phyloP scores from a whole-genome alignment of 768 basidiomycete species.

The Naganishia vaughanmartiniae region DNA sequence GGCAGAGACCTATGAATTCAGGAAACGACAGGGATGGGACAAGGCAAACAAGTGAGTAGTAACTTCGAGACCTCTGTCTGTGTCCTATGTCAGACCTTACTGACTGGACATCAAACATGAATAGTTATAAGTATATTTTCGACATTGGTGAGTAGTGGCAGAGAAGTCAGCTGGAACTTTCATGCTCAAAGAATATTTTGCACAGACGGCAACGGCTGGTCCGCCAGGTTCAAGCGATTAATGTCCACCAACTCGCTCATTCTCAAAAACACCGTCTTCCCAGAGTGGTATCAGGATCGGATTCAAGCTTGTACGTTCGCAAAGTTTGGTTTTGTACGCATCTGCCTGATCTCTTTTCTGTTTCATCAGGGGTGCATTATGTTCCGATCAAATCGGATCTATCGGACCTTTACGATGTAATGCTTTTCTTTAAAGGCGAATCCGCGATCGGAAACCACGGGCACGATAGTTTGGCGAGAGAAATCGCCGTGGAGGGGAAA shows the following conservation, averaged over 20 bases:
- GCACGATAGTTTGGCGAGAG: constrained; percentile 51
- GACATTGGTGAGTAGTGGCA: constrained; percentile 44
- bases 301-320: constrained; percentile 39
- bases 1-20: constrained; percentile 37
- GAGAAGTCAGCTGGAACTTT: not conserved
- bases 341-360: not conserved
- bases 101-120: not conserved
- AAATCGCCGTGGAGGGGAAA: constrained; percentile 51
- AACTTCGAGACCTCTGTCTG: not conserved
- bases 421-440: constrained; percentile 46
- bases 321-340: not conserved
- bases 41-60: constrained; percentile 41
- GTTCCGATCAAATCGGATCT: constrained; percentile 54
- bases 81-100: not conserved
- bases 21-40: constrained; percentile 36
- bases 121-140: constrained; percentile 49
- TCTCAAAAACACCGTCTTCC: constrained; percentile 51
- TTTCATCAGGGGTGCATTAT: constrained; percentile 44
- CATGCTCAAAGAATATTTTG: not conserved
- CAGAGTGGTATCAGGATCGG: constrained; percentile 49
- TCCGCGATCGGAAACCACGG: constrained; percentile 40
- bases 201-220: constrained; percentile 52
- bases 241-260: constrained; percentile 49
- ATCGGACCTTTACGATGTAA: constrained; percentile 53
- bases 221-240: constrained; percentile 51